Conservation (phyloP, 306 rosid species). For the Ammopiptanthus mongolicus region DNA sequence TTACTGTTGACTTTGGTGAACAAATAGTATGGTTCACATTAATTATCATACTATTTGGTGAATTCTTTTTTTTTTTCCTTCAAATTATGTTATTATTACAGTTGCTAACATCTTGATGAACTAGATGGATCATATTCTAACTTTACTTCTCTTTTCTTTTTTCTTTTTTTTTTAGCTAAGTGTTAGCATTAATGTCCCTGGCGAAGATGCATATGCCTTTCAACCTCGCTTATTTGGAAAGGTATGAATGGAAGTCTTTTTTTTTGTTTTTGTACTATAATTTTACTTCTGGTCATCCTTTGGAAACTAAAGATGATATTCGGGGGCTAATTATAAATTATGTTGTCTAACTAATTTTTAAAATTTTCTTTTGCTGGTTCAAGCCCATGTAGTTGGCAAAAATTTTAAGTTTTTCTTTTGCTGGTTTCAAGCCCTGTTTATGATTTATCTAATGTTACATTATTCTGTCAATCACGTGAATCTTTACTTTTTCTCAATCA, state of each 20-base stretch:
- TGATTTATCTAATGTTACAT: neutral
- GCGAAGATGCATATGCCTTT: conserved; percentile 46
- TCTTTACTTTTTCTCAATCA: conserved; percentile 31
- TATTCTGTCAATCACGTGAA: neutral
- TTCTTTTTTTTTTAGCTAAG: conserved; percentile 43
- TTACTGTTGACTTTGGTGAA: conserved; percentile 63
- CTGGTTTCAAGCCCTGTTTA: neutral
- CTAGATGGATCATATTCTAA: neutral
- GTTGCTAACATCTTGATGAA: neutral
- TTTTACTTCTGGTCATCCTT: neutral
- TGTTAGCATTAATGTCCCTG: conserved; percentile 49
- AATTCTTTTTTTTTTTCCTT: neutral
- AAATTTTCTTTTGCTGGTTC: neutral
- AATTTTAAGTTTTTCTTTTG: neutral
- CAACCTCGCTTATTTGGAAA: conserved; percentile 76
- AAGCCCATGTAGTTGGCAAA: neutral
- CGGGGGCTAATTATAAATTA: neutral
- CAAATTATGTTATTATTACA: neutral
- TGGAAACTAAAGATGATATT: neutral
- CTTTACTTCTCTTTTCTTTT: neutral
- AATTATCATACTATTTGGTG: neutral
- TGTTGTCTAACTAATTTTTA: neutral
- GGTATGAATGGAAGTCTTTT: conserved; percentile 32
- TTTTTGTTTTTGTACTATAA: neutral
- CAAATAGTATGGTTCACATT: conserved; percentile 56